Evolutionary conservation across 2,329 filamentous ascomycete species (phyloP), one percentile per base, ranked within the genome.

Genomic region (Fusarium sp.): DNA sequence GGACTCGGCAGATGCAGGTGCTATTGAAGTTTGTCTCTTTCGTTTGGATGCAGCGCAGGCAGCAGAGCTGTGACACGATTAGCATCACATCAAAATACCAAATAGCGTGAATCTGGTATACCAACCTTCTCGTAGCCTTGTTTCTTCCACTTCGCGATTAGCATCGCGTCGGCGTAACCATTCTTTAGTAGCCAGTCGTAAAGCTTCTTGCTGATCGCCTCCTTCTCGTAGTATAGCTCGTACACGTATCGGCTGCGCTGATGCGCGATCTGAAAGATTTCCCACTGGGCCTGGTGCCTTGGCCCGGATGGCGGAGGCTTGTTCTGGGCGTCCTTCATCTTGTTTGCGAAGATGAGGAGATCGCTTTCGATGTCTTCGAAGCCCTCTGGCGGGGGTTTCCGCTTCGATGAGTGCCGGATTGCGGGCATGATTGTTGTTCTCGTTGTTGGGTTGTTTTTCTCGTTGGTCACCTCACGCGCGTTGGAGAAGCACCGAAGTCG

Each of bases 61-160:
- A 99, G 82, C 96, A 99, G 44, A 99, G 84, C 93, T 96, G 18
- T 9, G 12, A 34, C 6, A 40, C 3, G 52, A 60, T 81, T 63
- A 83, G 77, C 46, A 3, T 34, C 31, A 34, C 7, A 55, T 62
- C 18, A 9, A 41, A 16, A 16, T 34, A 31, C 13, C 7, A 18
- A 39, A 30, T 27, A 23, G 40, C 3, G 10, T 37, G n/a, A 36
- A 54, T 4, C 30, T n/a, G 2, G 41, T n/a, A 37, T 2, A 80
- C 86, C 54, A 80, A 94, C 93, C 90, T 98, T 98, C 82, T 99
- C 96, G 77, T 99, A 99, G 15, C 96, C 96, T 77, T 97, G 93
- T 85, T 99, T 99, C 89, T 99, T 99, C 96, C 96, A 99, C 84
- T 99, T 99, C 13, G 96, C 96, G 78, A 99, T 98, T 78, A 99